phyloP scores from a whole-genome alignment of 169 alveolate genomes.

The Plasmodium falciparum region DNA sequence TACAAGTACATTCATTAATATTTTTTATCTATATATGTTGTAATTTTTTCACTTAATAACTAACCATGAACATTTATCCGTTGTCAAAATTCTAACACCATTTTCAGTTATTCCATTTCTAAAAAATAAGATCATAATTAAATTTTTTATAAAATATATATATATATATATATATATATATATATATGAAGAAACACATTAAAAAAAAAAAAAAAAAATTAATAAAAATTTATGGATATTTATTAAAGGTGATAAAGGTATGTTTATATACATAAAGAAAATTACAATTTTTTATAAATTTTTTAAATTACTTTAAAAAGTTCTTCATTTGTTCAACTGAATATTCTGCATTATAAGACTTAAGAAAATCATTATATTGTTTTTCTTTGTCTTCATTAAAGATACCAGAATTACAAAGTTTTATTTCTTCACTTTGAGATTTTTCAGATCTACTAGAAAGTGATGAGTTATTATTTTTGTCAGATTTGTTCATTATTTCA shows the following conservation, averaged over 20 bases:
- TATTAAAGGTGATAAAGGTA: not conserved
- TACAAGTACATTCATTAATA: not conserved
- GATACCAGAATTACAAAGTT: constrained; percentile 1
- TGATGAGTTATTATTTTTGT: not conserved
- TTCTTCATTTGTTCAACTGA: constrained; percentile 56
- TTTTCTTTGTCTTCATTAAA: constrained; percentile 26
- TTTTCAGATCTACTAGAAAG: not conserved
- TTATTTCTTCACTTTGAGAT: not conserved
- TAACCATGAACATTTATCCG: constrained; percentile 80
- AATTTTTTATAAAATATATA: not conserved
- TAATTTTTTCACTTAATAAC: constrained; percentile 7
- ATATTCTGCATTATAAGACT: constrained; percentile 35
- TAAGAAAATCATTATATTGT: constrained; percentile 22
- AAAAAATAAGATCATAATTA: not conserved
- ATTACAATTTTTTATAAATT: not conserved
- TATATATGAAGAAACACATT: not conserved
- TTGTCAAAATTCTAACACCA: constrained; percentile 83
- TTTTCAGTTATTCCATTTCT: constrained; percentile 83
- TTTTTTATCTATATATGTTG: not conserved
- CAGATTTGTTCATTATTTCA: constrained; percentile 5
- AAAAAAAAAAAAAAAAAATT: constrained; percentile 4
- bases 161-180: not conserved
- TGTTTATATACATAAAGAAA: not conserved
- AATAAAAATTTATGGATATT: not conserved
- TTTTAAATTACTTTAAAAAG: constrained; percentile 59